phyloP scores from a whole-genome alignment of 2,329 filamentous ascomycete genomes.

The Alternaria novae-zelandiae region DNA sequence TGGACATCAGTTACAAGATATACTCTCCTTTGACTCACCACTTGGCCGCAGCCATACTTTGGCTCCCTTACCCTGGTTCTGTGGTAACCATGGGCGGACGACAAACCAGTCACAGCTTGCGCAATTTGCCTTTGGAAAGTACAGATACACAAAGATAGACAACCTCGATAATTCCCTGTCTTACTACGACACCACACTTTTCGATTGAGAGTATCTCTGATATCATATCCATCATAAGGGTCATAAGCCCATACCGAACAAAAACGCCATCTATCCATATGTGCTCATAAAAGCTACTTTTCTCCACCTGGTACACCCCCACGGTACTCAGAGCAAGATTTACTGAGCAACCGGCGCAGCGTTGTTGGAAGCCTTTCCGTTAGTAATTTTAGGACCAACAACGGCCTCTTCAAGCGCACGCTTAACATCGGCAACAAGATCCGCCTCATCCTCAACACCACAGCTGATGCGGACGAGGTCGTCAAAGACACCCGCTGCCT shows the following conservation, averaged over 20 bases:
- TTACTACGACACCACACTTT: neutral
- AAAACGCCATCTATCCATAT: constrained; percentile 1
- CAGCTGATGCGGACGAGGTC: constrained; percentile 93
- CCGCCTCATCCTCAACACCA: constrained; percentile 88
- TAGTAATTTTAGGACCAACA: constrained; percentile 53
- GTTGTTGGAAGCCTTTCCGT: constrained; percentile 10
- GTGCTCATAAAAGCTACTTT: neutral
- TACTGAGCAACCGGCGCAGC: neutral
- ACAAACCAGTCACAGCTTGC: neutral
- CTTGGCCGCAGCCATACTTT: neutral
- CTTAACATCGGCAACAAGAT: constrained; percentile 81
- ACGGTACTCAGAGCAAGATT: neutral
- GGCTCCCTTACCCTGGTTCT: neutral
- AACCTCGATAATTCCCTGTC: neutral
- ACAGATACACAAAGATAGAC: too few relatives aligned
- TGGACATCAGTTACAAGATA: neutral
- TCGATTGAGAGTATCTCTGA: neutral
- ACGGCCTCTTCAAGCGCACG: constrained; percentile 82
- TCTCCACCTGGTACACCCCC: neutral
- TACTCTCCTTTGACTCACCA: neutral
- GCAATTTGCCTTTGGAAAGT: neutral
- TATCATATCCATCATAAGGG: neutral
- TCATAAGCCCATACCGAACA: neutral
- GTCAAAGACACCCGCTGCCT: constrained; percentile 92
- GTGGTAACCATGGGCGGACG: neutral